Conservation (phyloP, 2,329 filamentous ascomycete species). For the Paecilomyces niveus region DNA sequence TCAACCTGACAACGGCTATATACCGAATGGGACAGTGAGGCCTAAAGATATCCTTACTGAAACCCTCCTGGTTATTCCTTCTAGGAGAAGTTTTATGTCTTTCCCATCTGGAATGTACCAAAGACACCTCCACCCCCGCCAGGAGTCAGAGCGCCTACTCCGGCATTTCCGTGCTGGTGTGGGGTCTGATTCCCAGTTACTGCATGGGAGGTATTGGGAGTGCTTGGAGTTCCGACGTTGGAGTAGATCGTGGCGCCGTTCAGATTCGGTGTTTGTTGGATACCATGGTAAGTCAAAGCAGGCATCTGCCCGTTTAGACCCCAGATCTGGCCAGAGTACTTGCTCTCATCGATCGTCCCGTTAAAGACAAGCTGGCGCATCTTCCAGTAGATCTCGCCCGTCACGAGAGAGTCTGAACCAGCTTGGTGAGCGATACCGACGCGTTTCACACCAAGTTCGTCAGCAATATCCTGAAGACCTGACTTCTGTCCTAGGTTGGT, state of each 20-base stretch:
- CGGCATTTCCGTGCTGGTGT: constrained; percentile 45
- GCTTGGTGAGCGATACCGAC: constrained; percentile 85
- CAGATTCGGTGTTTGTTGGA: constrained; percentile 47
- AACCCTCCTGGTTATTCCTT: background rate
- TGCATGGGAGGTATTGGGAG: constrained; percentile 53
- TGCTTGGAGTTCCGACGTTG: constrained; percentile 55
- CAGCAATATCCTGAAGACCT: constrained; percentile 86
- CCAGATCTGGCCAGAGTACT: constrained; percentile 88
- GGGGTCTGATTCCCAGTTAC: constrained; percentile 42
- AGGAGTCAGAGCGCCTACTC: constrained; percentile 69
- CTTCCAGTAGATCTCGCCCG: constrained; percentile 90
- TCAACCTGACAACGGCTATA: background rate
- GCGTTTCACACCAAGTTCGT: constrained; percentile 84
- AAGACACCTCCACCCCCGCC: constrained; percentile 69
- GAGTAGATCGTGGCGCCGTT: constrained; percentile 48
- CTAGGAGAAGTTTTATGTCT: constrained; percentile 15
- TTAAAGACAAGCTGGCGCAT: constrained; percentile 84
- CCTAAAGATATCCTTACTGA: background rate
- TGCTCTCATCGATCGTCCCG: constrained; percentile 65
- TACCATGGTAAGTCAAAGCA: constrained; percentile 38
- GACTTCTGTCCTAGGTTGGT: constrained; percentile 84
- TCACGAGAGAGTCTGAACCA: constrained; percentile 87
- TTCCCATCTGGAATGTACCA: constrained; percentile 54
- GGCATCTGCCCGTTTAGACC: constrained; percentile 70
- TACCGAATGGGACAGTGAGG: background rate